Conservation (phyloP, 139 green algal species). For the Coccomyxa sp. region DNA sequence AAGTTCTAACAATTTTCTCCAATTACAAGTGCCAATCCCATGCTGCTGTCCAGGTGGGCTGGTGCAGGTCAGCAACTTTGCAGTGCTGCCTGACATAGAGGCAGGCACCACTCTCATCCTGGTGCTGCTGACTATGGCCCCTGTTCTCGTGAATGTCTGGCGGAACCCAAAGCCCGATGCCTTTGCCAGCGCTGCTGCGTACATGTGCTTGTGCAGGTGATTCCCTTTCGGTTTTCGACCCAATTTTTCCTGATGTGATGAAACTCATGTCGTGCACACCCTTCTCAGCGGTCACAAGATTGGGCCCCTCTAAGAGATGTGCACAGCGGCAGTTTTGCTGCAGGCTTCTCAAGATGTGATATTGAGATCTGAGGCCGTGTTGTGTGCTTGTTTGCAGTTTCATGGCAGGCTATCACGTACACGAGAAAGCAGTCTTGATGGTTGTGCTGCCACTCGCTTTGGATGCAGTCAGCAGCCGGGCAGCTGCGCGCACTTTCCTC, state of each 20-base stretch:
- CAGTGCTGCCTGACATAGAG: slow-evolving; percentile 72
- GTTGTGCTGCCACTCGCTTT: slow-evolving; percentile 59
- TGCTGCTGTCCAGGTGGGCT: slow-evolving; percentile 54
- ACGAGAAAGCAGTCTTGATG: slow-evolving; percentile 92
- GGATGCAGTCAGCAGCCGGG: slow-evolving; percentile 11
- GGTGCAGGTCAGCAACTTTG: slow-evolving; percentile 62
- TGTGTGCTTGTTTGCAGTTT: slow-evolving; percentile 66
- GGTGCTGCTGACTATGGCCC: slow-evolving; percentile 59
- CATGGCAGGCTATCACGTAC: slow-evolving; percentile 92
- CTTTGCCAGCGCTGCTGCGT: slow-evolving; percentile 39
- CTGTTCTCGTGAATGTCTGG: slow-evolving; percentile 56
- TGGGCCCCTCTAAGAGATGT: no score
- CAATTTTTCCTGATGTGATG: neutral
- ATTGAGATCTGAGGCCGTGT: no score
- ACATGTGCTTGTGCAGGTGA: slow-evolving; percentile 44
- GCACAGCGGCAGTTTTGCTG: neutral
- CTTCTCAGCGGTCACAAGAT: neutral
- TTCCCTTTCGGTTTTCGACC: neutral
- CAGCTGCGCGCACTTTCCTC: slow-evolving; percentile 38
- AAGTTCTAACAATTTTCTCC: no score
- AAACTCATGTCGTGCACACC: neutral
- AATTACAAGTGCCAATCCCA: no score
- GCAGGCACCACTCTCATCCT: slow-evolving; percentile 32
- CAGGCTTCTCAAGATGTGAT: slow-evolving; percentile 27
- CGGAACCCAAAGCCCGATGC: slow-evolving; percentile 18